These are phyloP conservation scores for Alnus rubra DNA, from an alignment of 306 rosid genomes.

Conservation along the genomic window DNA sequence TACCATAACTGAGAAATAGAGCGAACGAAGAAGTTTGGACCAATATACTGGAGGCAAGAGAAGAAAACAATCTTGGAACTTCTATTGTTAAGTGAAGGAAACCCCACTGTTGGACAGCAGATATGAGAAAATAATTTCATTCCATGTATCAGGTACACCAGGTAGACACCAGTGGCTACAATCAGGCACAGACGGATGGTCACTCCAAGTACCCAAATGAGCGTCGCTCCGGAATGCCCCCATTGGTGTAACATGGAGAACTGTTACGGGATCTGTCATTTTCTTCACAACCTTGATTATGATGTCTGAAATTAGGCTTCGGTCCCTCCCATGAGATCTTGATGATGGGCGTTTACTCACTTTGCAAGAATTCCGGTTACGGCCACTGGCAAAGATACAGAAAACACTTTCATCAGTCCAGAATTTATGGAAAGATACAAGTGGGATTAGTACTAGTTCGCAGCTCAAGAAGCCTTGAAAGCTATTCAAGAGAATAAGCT, in stretches of 20 bases:
- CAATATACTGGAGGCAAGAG: neutral
- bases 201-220: conserved; percentile 81
- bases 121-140: conserved; percentile 73
- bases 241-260: conserved; percentile 72
- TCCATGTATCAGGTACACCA: conserved; percentile 98
- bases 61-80: neutral
- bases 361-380: conserved; percentile 54
- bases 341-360: conserved; percentile 67
- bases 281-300: conserved; percentile 54
- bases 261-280: conserved; percentile 51
- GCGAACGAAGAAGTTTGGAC: too few species aligned
- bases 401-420: conserved; percentile 14
- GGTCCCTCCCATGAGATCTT: conserved; percentile 49
- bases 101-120: conserved; percentile 34
- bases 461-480: neutral
- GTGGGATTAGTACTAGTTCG: neutral
- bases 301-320: conserved; percentile 58
- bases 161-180: conserved; percentile 99
- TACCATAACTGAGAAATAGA: too few species aligned
- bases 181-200: conserved; percentile 73
- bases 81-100: conserved; percentile 18
- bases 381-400: conserved; percentile 55
- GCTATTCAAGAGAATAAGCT: neutral
- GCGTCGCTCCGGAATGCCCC: conserved; percentile 80
- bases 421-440: neutral